Evolutionary conservation across 345 rosid species (phyloP).

Genomic region (Citrus medica): DNA sequence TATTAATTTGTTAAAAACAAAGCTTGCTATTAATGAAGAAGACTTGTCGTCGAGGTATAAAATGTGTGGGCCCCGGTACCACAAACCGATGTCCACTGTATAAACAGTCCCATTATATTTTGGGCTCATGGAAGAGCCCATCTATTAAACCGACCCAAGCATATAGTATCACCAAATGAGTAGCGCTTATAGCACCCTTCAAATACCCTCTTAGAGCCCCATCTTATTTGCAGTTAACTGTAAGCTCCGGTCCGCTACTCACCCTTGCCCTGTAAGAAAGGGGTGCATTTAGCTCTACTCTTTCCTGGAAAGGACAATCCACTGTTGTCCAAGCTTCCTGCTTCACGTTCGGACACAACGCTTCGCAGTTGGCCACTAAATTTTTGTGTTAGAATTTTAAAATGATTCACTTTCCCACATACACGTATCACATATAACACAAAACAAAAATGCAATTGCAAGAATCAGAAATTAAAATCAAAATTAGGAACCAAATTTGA

Average conservation of each 20-base stretch:
- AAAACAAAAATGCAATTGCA: neutral
- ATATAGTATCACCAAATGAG: no score
- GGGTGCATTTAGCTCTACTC: neutral
- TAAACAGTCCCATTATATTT: neutral
- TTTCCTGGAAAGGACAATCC: neutral
- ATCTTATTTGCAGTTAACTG: no score
- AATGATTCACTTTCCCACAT: neutral
- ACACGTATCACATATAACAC: neutral
- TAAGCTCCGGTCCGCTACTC: no score
- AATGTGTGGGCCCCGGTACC: no score
- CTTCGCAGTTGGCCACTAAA: neutral
- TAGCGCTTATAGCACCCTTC: neutral
- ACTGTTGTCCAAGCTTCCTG: neutral
- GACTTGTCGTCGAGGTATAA: neutral
- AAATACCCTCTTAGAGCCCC: no score
- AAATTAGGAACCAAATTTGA: conserved; percentile 2
- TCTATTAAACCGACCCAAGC: neutral
- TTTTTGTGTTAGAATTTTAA: neutral
- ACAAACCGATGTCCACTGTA: neutral
- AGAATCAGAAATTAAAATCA: neutral
- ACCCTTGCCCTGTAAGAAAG: no score
- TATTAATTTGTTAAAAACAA: neutral
- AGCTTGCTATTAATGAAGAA: no score
- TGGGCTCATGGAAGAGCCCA: neutral
- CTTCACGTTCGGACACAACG: neutral